Percentiles rank a stretch among this genome's conserved stretches.
These are phyloP conservation scores for Hamigera avellanea DNA, from an alignment of 495 filamentous ascomycete genomes.

Conservation along the genomic window DNA sequence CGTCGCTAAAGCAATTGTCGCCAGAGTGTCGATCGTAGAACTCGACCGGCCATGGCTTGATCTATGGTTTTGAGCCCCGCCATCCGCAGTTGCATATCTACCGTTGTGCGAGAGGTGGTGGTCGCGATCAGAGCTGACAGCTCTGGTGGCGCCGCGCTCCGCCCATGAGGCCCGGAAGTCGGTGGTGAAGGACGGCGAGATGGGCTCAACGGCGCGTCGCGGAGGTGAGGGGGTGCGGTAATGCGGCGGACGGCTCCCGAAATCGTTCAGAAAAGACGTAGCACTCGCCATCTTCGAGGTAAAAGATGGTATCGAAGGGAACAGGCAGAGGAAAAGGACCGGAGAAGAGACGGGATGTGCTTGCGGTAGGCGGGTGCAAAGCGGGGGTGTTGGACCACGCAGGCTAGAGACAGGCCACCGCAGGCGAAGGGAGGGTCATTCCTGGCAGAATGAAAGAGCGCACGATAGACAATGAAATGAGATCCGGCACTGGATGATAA, in stretches of 20 bases:
- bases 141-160: conserved; percentile 18
- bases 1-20: conserved; percentile 42
- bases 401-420: conserved; percentile 37
- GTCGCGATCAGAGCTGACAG: conserved; percentile 19
- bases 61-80: conserved; percentile 15
- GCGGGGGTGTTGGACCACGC: conserved; percentile 36
- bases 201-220: conserved; percentile 40
- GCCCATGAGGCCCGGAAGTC: conserved; percentile 22
- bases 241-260: conserved; percentile 30
- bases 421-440: conserved; percentile 32
- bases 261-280: conserved; percentile 32
- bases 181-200: conserved; percentile 30
- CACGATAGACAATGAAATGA: conserved; percentile 15
- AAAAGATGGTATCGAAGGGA: conserved; percentile 5
- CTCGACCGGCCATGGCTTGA: conserved; percentile 35
- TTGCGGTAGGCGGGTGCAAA: conserved; percentile 36
- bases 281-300: conserved; percentile 29
- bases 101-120: conserved; percentile 12
- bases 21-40: conserved; percentile 42
- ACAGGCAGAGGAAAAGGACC: conserved; percentile 7
- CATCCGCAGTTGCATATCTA: conserved; percentile 10
- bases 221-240: conserved; percentile 46
- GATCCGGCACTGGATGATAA: conserved; percentile 11
- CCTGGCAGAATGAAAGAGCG: conserved; percentile 26
- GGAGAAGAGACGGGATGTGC: conserved; percentile 19